phyloP scores from a whole-genome alignment of 352 stramenopile species.

The Phytophthora sp. region DNA sequence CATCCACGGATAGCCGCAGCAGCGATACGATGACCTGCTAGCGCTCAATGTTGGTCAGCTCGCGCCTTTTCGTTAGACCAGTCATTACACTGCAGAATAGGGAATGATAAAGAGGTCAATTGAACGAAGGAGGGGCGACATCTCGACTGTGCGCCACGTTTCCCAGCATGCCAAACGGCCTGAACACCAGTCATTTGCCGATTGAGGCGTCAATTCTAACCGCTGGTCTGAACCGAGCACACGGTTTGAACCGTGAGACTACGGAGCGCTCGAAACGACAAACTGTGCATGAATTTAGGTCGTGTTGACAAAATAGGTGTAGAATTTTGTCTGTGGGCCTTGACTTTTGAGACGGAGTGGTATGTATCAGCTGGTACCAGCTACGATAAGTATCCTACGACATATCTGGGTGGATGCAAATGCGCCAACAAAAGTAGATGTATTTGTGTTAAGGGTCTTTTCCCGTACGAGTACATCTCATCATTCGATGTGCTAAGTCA shows the following conservation, averaged over 20 bases:
- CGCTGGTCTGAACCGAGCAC: not conserved
- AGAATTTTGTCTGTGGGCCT: not conserved
- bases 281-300: not conserved
- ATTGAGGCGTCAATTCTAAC: not conserved
- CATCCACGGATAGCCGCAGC: not conserved
- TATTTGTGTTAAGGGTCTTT: no score
- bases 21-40: constrained; percentile 1
- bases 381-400: no score
- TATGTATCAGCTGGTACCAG: no score
- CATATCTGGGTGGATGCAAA: no score
- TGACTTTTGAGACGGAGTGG: not conserved
- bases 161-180: no score
- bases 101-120: not conserved
- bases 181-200: not conserved
- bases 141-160: not conserved
- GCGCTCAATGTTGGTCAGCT: constrained; percentile 1
- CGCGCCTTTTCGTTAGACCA: no score
- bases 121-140: not conserved
- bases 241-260: not conserved
- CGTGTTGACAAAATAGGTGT: not conserved
- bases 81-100: no score
- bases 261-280: not conserved
- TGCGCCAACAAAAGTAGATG: no score
- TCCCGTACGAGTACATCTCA: no score
- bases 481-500: no score